Evolutionary conservation across 371 early-diverging fungal species (phyloP).

Genomic region (Zychaea mexicana): DNA sequence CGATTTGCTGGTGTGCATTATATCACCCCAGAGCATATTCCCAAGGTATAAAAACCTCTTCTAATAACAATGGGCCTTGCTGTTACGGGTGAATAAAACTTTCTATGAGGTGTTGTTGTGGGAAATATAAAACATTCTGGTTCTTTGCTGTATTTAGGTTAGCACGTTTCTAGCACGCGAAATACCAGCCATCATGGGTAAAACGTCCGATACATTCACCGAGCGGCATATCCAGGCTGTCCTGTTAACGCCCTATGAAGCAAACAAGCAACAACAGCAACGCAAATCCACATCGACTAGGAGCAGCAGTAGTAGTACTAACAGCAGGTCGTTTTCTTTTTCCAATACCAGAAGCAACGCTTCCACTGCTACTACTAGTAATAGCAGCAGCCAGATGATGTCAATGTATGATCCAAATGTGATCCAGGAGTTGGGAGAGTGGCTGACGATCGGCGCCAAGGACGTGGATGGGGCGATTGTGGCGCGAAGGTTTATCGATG

Average conservation of each 20-base stretch:
- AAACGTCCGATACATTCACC: constrained; percentile 25
- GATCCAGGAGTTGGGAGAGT: constrained; percentile 28
- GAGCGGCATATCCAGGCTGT: constrained; percentile 32
- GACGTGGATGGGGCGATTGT: constrained; percentile 7
- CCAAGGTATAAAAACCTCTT: too few species aligned
- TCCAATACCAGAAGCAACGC: neutral
- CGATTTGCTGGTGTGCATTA: constrained; percentile 14
- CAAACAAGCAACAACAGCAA: constrained; percentile 5
- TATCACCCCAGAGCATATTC: constrained; percentile 39
- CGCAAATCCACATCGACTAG: neutral
- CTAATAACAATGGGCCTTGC: too few species aligned
- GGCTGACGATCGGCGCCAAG: constrained; percentile 21
- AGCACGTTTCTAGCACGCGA: constrained; percentile 33
- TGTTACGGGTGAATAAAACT: too few species aligned
- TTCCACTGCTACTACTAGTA: neutral
- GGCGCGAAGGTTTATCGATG: constrained; percentile 25
- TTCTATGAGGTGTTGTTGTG: too few species aligned
- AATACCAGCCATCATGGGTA: constrained; percentile 28
- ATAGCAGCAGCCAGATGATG: neutral
- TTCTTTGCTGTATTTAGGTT: constrained; percentile 20
- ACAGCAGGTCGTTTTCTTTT: neutral
- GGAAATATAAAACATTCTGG: too few species aligned
- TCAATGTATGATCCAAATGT: constrained; percentile 27
- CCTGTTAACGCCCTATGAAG: constrained; percentile 30
- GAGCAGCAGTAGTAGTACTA: neutral